Evolutionary conservation across 139 green algal genomes (phyloP), one percentile per base, ranked within the genome.

Genomic region (Spirogloea muscicola): DNA sequence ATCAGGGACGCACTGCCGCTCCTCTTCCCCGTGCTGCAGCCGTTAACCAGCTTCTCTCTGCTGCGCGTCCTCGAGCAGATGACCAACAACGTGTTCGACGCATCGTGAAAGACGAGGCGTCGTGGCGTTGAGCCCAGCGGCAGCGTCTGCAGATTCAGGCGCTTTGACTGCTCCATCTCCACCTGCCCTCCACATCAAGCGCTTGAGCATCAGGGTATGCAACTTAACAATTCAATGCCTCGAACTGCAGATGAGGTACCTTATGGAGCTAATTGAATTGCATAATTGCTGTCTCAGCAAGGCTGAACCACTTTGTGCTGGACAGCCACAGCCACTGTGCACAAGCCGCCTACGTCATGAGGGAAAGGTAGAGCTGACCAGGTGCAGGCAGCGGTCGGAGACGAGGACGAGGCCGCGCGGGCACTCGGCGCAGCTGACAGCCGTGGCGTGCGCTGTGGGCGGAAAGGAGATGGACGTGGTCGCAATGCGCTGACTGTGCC

Each of bases 391-490:
- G n/a, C 68, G 36, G 27, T 82, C 75, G 3, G 68, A 36, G 0
- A 77, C 58, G 29, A 82, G 73, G 0, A 82, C 18, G 13, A 82
- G 36, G 27, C 75, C 75, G 18, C 31, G 21, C 40, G 75, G 71
- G 51, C 75, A 82, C 13, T 58, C 75, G 3, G 36, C 33, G 31
- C 37, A 80, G 58, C 49, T 75, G 49, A 82, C 46, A 57, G 49
- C 33, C 0, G 75, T 68, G 25, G 75, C 75, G 25, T 82, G 75
- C 31, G 52, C 73, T 18, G 68, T 64, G 29, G 48, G 37, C 7
- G 34, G 68, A 44, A 79, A 82, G 21, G 75, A 48, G 58, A 82
- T 73, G 31, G 68, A 59, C 0, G 75, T 76, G 51, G 33, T 65
- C 5, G 38, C n/a, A 4, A 74, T 31, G 6, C 66, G 36, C 36